A percentile compares a stretch with the other conserved stretches of the same genome.
Evolutionary conservation across 2,329 filamentous ascomycete species (phyloP).

Genomic region (Juglanconis juglandina): DNA sequence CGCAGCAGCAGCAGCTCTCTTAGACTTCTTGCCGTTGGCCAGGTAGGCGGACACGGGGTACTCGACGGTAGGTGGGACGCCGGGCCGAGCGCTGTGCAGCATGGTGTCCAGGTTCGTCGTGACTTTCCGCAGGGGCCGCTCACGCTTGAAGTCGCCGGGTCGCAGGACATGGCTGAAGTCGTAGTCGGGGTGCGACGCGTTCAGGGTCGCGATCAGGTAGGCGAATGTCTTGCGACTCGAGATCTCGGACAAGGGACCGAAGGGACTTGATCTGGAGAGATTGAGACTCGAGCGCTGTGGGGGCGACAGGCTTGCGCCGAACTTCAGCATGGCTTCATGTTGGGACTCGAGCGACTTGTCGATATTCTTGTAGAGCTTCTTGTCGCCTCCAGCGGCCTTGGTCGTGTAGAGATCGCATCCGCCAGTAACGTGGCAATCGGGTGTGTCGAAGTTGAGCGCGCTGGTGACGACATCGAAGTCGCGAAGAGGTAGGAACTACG

Average conservation of each 20-base stretch:
- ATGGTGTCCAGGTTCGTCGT: conserved; percentile 87
- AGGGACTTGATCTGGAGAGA: conserved; percentile 83
- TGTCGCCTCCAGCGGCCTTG: conserved; percentile 90
- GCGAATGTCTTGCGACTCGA: conserved; percentile 89
- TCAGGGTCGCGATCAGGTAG: conserved; percentile 92
- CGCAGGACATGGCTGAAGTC: conserved; percentile 92
- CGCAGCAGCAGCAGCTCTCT: conserved; percentile 37
- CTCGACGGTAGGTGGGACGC: conserved; percentile 40
- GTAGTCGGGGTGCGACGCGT: conserved; percentile 93
- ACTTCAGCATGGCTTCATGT: conserved; percentile 80
- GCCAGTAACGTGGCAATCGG: conserved; percentile 86
- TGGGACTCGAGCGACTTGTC: conserved; percentile 87
- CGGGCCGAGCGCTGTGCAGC: conserved; percentile 77
- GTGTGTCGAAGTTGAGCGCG: conserved; percentile 92
- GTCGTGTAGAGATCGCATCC: conserved; percentile 97
- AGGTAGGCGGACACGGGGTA: conserved; percentile 40
- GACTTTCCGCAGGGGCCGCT: conserved; percentile 73
- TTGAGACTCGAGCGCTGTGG: conserved; percentile 70
- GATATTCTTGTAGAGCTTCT: conserved; percentile 96
- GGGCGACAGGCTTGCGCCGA: conserved; percentile 83
- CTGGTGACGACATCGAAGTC: conserved; percentile 89
- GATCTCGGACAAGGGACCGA: conserved; percentile 83
- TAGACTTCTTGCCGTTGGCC: conserved; percentile 34
- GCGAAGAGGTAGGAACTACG: conserved; percentile 82
- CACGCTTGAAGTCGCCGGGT: conserved; percentile 83